phyloP scores from a whole-genome alignment of 1,139 yeast genomes.

The Ogataea hybrid region DNA sequence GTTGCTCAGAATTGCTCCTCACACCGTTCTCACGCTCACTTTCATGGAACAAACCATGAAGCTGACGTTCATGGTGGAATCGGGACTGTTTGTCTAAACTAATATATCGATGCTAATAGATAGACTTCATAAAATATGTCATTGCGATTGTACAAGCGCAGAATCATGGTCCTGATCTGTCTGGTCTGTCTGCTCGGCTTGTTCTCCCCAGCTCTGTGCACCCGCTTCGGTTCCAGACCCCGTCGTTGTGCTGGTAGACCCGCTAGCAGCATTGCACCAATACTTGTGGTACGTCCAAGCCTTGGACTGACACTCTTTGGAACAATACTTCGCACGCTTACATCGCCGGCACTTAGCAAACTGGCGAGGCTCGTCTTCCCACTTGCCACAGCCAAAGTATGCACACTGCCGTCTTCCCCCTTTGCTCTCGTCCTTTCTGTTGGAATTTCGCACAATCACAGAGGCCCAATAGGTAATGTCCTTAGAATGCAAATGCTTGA shows the following conservation, averaged over 20 bases:
- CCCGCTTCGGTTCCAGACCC: constrained; percentile 7
- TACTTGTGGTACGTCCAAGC: constrained; percentile 94
- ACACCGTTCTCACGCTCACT: constrained; percentile 83
- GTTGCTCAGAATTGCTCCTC: constrained; percentile 89
- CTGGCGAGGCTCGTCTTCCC: constrained; percentile 90
- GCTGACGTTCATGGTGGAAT: constrained; percentile 45
- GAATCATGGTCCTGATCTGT: constrained; percentile 6
- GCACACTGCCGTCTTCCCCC: constrained; percentile 98
- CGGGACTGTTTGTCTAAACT: constrained; percentile 24
- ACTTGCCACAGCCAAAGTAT: constrained; percentile 86
- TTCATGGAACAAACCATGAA: constrained; percentile 95
- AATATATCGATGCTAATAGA: neutral
- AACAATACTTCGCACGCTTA: constrained; percentile 91
- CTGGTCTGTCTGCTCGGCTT: constrained; percentile 2
- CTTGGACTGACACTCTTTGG: constrained; percentile 83
- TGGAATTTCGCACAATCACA: constrained; percentile 92
- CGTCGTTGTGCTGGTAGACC: constrained; percentile 11
- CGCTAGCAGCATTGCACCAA: constrained; percentile 62
- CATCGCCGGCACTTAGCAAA: constrained; percentile 95
- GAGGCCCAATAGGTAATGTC: constrained; percentile 97
- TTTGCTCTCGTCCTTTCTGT: constrained; percentile 79
- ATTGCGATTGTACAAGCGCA: constrained; percentile 3
- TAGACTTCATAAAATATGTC: neutral
- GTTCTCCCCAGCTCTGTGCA: constrained; percentile 7
- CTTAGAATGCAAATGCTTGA: constrained; percentile 56